Conservation (phyloP, 208 protist species). For the Ichthyophonus hoferi region DNA sequence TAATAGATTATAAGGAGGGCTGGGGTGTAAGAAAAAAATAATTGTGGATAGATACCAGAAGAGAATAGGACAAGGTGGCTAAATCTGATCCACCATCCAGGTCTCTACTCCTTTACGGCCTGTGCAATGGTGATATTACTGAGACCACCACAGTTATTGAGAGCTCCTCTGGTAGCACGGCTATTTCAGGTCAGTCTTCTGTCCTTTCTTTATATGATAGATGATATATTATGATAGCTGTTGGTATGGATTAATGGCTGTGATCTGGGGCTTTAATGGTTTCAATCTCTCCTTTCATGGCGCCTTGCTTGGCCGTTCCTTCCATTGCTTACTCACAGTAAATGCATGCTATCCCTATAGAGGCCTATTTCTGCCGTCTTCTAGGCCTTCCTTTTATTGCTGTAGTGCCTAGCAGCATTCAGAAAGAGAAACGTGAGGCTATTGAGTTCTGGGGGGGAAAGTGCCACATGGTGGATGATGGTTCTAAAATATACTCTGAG, state of each 20-base stretch:
- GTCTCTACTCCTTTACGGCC: background rate
- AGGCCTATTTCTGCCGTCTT: background rate
- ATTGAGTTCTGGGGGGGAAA: background rate
- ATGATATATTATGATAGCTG: no score
- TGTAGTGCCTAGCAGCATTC: background rate
- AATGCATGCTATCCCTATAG: no score
- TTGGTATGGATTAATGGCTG: no score
- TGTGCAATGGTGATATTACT: background rate
- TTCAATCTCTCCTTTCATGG: no score
- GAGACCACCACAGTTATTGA: background rate
- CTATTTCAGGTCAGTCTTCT: slow-evolving; percentile 2
- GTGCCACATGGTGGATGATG: background rate
- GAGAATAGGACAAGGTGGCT: no score
- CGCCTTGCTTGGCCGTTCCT: no score
- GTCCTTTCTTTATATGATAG: no score
- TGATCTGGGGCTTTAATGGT: no score
- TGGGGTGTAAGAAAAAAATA: no score
- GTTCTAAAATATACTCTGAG: background rate
- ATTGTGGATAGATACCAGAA: no score
- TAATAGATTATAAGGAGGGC: no score
- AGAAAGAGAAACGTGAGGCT: background rate
- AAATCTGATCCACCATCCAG: background rate
- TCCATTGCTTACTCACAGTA: no score
- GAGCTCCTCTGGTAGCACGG: background rate
- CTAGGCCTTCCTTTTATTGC: background rate